Evolutionary conservation across 2,329 filamentous ascomycete species (phyloP), one percentile per base, ranked within the genome.

Genomic region (Cryoendolithus antarcticus): DNA sequence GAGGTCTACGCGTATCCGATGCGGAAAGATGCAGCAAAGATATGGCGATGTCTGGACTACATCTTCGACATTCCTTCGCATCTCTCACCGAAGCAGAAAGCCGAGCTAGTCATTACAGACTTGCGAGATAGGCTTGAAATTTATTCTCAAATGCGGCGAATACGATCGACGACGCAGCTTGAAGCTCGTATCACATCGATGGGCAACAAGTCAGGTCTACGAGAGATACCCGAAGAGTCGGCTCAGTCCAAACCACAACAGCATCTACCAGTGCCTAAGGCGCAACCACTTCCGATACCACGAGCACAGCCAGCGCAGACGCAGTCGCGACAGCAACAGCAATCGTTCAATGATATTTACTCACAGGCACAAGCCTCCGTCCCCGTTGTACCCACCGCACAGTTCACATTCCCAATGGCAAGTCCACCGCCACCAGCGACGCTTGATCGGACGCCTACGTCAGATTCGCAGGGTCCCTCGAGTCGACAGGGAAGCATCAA

Each of bases 1-100:
- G 80, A 86, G 53, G 62, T 84, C 3, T 80, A 76, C 53, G 69
- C 71, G 34, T 67, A 69, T 31, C 72, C 75, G 0, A 62, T 69
- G 38, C 65, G 70, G 35, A 67, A 67, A 37, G 70, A 81, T 44
- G 74, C 75, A 2, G 69, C 72, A 15, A 71, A 80, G 6, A 80
- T 85, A 42, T 85, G 82, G 80, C 62, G 65, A 28, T 80, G 77
- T 49, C 63, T 85, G 19, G 80, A 86, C 53, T 86, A 77, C 53
- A 75, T 82, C 15, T 86, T 84, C 54, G 71, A 75, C 37, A 62
- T 78, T 21, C 69, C 80, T 27, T 54, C 66, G 4, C 57, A 65
- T 28, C 56, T 73, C 32, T 57, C 69, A 9, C 67, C 68, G 3
- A 64, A 69, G 11, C 64, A 73, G 32, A 85, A 85, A 54, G 71